phyloP scores from a whole-genome alignment of 148 eudicot species.

The Rhododendron williamsianum region DNA sequence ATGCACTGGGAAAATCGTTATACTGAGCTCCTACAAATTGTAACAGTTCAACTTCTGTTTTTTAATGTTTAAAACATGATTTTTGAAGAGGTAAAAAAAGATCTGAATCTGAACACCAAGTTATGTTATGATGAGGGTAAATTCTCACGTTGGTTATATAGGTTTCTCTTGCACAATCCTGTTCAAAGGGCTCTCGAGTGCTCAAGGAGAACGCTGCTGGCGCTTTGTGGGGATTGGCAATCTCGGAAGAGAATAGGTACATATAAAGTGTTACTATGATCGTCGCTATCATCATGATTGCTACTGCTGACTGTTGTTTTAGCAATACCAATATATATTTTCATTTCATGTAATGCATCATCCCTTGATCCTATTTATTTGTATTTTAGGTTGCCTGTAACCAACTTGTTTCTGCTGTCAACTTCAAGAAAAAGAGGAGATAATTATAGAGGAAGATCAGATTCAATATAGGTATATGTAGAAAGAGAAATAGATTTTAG shows the following conservation, averaged over 20 bases:
- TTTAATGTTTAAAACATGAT: neutral
- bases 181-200: slow-evolving; percentile 78
- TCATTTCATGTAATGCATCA: neutral
- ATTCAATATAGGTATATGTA: neutral
- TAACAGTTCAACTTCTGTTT: neutral
- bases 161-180: slow-evolving; percentile 89
- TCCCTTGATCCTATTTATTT: neutral
- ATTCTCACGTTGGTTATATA: slow-evolving; percentile 26
- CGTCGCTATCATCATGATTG: neutral
- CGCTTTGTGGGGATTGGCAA: slow-evolving; percentile 93
- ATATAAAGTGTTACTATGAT: neutral
- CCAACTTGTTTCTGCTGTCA: no score
- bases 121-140: neutral
- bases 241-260: slow-evolving; percentile 88
- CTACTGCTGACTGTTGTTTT: neutral
- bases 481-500: neutral
- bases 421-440: neutral
- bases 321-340: neutral
- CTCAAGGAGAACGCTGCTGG: slow-evolving; percentile 99
- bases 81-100: neutral
- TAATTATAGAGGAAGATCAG: neutral
- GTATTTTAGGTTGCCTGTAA: no score
- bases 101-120: neutral
- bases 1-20: neutral
- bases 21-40: neutral